Percentiles rank a stretch among this genome's conserved stretches.
Conservation (phyloP, 179 eudicot species). For the Silene noctiflora region DNA sequence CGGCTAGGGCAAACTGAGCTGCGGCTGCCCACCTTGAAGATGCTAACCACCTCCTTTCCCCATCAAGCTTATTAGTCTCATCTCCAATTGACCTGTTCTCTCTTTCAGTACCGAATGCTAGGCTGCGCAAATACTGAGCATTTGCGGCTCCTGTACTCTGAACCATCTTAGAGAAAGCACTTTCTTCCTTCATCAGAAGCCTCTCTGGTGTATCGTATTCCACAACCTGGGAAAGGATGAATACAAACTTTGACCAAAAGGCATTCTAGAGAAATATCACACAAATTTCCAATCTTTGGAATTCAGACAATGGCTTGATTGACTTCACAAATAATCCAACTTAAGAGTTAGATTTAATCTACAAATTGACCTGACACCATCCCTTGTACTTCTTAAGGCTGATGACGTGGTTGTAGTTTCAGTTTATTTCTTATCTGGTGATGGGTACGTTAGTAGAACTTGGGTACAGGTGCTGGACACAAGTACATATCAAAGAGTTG, state of each 20-base stretch:
- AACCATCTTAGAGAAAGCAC: slow-evolving; percentile 87
- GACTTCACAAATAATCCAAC: not conserved
- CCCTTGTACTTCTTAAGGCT: not conserved
- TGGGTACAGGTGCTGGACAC: not conserved
- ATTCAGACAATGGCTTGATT: not conserved
- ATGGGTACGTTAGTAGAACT: not conserved
- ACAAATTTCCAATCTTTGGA: not conserved
- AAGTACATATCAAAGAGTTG: not conserved
- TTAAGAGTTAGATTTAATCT: not conserved
- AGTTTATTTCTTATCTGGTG: not conserved
- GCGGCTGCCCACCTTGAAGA: slow-evolving; percentile 83
- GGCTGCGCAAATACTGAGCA: slow-evolving; percentile 69
- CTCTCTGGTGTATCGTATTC: slow-evolving; percentile 76
- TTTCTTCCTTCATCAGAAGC: slow-evolving; percentile 49
- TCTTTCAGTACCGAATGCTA: slow-evolving; percentile 38
- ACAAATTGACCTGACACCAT: not conserved
- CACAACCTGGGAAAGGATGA: slow-evolving; percentile 42
- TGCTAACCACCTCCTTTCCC: slow-evolving; percentile 55
- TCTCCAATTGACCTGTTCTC: slow-evolving; percentile 34
- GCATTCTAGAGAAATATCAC: not conserved
- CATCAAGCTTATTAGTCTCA: slow-evolving; percentile 39
- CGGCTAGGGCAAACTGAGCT: slow-evolving; percentile 71
- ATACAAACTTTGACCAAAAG: not conserved
- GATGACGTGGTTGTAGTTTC: not conserved
- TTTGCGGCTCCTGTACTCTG: slow-evolving; percentile 87